A percentile compares a stretch with the other conserved stretches of the same genome.
These are phyloP conservation scores for Aspergillus clavatus DNA, from an alignment of 2,329 filamentous ascomycete species.

Conservation along the genomic window DNA sequence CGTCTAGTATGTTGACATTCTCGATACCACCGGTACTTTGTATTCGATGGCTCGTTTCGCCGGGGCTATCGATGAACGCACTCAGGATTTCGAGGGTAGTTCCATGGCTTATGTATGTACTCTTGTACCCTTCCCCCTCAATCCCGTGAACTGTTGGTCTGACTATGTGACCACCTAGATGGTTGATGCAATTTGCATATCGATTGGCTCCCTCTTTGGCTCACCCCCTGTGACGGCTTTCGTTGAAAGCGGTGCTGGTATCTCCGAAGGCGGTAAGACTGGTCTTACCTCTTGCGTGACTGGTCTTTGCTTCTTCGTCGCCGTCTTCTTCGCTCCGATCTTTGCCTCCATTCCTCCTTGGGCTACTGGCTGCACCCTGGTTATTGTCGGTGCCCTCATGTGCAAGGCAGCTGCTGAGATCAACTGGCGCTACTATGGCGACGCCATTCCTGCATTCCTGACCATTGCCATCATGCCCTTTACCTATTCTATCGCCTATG, in stretches of 20 bases:
- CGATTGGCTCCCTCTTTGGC: constrained; percentile 73
- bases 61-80: constrained; percentile 72
- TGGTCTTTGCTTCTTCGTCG: constrained; percentile 78
- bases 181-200: constrained; percentile 74
- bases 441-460: constrained; percentile 78
- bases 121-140: constrained; percentile 39
- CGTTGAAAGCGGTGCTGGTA: constrained; percentile 84
- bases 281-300: constrained; percentile 76
- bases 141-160: no score
- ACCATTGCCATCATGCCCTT: constrained; percentile 85
- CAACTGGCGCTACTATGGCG: constrained; percentile 83
- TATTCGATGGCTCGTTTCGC: constrained; percentile 88
- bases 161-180: constrained; percentile 31
- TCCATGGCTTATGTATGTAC: constrained; percentile 66
- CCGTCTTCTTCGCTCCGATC: constrained; percentile 84
- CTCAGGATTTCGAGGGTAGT: constrained; percentile 82
- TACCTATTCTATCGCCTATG: constrained; percentile 83
- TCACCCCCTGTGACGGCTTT: constrained; percentile 79
- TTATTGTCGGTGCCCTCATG: constrained; percentile 88
- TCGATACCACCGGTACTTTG: constrained; percentile 79
- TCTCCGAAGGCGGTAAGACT: constrained; percentile 80
- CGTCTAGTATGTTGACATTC: constrained; percentile 70
- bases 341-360: constrained; percentile 85
- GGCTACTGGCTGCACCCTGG: constrained; percentile 83
- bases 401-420: constrained; percentile 71